Evolutionary conservation across 257 asterid genomes (phyloP), one percentile per base, ranked within the genome.

Genomic region (Przewalskia tangutica): DNA sequence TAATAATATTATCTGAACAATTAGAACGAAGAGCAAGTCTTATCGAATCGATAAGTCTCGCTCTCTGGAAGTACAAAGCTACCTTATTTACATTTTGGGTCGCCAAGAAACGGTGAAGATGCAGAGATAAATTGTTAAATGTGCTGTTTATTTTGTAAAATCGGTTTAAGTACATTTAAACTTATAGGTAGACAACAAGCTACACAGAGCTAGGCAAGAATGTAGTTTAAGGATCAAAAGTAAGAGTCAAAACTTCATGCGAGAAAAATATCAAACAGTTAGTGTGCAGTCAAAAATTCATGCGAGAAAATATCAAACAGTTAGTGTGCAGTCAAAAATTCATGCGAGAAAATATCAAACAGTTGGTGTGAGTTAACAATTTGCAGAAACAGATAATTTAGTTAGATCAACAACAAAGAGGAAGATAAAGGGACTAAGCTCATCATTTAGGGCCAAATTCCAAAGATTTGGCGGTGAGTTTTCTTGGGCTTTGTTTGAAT

Each of bases 1-100:
- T 85, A 46, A 88, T 51, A 70, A 95, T 93, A 77, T 90, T 86
- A 27, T 92, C 93, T 0, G 91, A 84, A 70, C 90, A 87, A 81
- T 76, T 85, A 1, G 97, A 90, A 23, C 94, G 95, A 62, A 95
- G 93, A 80, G 91, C 82, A n/a, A 92, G 92, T 83, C 99, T 87
- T 85, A 95, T 88, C 6, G 95, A 90, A 84, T 93, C 97, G 32
- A 93, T 93, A 50, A 95, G 93, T 88, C 85, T 91, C 18, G 99
- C 98, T 77, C 98, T 91, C 76, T 89, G 90, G 79, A 95, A 91
- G 85, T 93, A 95, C 83, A 92, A 85, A 7, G 86, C 84, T 42
- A 94, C 93, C 89, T 89, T 95, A 87, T 91, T 89, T 78, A 81
- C 92, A 71, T 83, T 77, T 50, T 83, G 90, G 58, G 90, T 23